Percentiles rank a stretch among this genome's conserved stretches.
Evolutionary conservation across 495 filamentous ascomycete genomes (phyloP).

Genomic region (Staphylotrichum tortipilum): DNA sequence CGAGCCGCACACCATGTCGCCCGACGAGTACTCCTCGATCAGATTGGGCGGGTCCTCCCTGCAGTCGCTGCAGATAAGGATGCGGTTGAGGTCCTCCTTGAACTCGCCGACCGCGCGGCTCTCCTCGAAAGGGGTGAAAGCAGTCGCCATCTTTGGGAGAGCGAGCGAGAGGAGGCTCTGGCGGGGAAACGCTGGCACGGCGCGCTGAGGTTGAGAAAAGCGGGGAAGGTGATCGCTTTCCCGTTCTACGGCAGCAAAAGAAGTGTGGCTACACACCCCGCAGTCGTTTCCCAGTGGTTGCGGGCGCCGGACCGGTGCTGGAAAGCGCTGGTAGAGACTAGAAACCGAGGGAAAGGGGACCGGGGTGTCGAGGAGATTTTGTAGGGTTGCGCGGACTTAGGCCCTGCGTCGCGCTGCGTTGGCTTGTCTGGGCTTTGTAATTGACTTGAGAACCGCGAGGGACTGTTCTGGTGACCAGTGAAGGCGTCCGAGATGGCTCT

Average conservation of each 20-base stretch:
- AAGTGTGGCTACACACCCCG: neutral
- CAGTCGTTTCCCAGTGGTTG: neutral
- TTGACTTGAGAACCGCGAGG: neutral
- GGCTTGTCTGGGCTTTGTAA: too few species aligned
- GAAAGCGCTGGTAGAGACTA: too few species aligned
- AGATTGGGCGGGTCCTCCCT: conserved; percentile 83
- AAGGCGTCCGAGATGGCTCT: conserved; percentile 25
- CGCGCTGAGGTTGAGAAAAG: neutral
- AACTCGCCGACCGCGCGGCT: conserved; percentile 16
- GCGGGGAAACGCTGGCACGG: too few species aligned
- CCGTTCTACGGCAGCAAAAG: neutral
- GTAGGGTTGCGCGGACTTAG: too few species aligned
- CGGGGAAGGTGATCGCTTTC: neutral
- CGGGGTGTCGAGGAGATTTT: neutral
- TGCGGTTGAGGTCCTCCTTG: conserved; percentile 66
- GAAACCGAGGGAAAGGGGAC: neutral
- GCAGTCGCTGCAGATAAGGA: conserved; percentile 80
- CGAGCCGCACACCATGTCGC: conserved; percentile 84
- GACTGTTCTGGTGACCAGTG: conserved; percentile 25
- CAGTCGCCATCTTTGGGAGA: conserved; percentile 10
- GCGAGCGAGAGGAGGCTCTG: neutral
- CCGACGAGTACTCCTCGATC: conserved; percentile 82
- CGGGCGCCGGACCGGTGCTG: neutral
- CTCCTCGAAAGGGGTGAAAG: neutral
- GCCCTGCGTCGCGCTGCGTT: too few species aligned